Evolutionary conservation across 768 basidiomycete species (phyloP), one percentile per base, ranked within the genome.

Genomic region (Neoboletus brunneissimus): DNA sequence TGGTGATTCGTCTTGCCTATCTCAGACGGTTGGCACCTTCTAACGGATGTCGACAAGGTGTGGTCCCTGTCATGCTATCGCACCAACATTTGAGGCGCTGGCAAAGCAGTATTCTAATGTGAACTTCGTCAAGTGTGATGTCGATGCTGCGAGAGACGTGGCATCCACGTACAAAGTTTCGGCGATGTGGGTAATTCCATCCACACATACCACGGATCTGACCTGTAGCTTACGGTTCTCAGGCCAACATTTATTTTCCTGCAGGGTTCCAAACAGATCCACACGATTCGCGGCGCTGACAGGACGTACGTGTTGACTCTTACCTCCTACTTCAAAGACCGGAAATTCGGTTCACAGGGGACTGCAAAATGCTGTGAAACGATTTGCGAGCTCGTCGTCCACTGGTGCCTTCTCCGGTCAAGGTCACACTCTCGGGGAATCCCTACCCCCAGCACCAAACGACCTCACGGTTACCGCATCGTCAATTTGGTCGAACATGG

Each of bases 171-270:
- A 91, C 67, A 72, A 71, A 5, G 78, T 94, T 56, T 73, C 83
- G 25, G 90, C 90, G 0, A 94, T 94, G 91, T 89, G 60, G 63
- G 82, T 64, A 15, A 27, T 23, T 9, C 35, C 29, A 54, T 60
- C 13, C 32, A 16, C 1, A 10, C 12, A 25, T 20, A 25, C 27
- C 18, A 16, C 35, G 20, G 16, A 15, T 38, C 25, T 59, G 27
- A 67, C 49, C 25, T 29, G 12, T 23, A 29, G 15, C 18, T 40
- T 22, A 29, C 25, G 44, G 13, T 27, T 20, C 50, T 22, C 48
- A 91, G 90, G 91, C 91, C 91, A 3, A 91, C 91, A 0, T 93
- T 93, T 60, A 67, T 93, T 34, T 91, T 94, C 68, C 64, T 93
- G 56, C 85, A 82, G 64, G 88, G 88, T 20, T 75, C 69, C 38